phyloP scores from a whole-genome alignment of 2,329 filamentous ascomycete species.

The Alternaria angustiovoidea region DNA sequence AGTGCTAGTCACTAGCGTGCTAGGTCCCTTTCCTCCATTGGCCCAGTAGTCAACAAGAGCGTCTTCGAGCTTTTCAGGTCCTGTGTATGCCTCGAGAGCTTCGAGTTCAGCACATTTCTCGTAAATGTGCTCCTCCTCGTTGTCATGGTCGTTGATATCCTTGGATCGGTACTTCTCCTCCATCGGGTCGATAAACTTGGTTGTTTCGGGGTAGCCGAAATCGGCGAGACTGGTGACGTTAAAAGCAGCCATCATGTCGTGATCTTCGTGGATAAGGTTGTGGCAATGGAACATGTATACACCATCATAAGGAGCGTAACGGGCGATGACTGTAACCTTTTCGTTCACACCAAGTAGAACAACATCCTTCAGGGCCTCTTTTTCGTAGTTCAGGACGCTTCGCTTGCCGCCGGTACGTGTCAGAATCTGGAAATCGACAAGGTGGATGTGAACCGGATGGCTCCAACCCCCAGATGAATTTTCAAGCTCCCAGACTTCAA shows the following conservation, averaged over 20 bases:
- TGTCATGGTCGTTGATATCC: conserved; percentile 29
- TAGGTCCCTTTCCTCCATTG: conserved; percentile 25
- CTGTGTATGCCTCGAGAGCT: conserved; percentile 40
- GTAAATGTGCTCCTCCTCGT: conserved; percentile 30
- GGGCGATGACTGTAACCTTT: conserved; percentile 42
- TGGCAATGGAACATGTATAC: conserved; percentile 61
- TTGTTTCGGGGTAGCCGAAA: conserved; percentile 46
- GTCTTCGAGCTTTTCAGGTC: conserved; percentile 32
- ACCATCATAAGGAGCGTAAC: conserved; percentile 55
- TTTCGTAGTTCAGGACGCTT: conserved; percentile 62
- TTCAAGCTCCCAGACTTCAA: conserved; percentile 51
- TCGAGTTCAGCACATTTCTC: conserved; percentile 37
- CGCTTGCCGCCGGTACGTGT: conserved; percentile 56
- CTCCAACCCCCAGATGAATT: conserved; percentile 62
- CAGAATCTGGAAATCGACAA: conserved; percentile 66
- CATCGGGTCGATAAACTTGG: conserved; percentile 46
- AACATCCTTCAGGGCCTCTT: conserved; percentile 65
- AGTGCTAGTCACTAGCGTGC: conserved; percentile 25
- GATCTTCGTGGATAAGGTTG: conserved; percentile 57
- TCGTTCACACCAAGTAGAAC: conserved; percentile 64
- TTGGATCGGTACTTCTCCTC: conserved; percentile 40
- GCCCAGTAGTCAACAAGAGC: conserved; percentile 41
- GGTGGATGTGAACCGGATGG: conserved; percentile 66
- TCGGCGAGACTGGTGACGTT: conserved; percentile 50
- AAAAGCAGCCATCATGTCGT: conserved; percentile 58